Evolutionary conservation across 495 filamentous ascomycete genomes (phyloP), one percentile per base, ranked within the genome.

Genomic region (Aspergillus homomorphus): DNA sequence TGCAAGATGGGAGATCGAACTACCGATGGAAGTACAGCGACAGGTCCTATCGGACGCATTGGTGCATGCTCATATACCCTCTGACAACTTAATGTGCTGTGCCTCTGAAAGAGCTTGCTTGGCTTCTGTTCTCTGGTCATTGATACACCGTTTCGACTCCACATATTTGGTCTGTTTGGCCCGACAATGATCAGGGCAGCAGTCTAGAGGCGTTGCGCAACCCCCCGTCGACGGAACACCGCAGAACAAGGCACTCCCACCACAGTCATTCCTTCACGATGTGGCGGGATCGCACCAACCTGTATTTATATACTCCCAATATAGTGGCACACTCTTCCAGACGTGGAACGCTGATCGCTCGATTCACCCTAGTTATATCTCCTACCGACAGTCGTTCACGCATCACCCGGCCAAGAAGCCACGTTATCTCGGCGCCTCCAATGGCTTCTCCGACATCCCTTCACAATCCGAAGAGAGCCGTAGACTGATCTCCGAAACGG

Each of bases 221-320:
- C 58, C 20, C 20, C 20, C 48, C 48, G 48, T n/a, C 24, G 15
- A 51, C 52, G 45, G 46, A 51, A 22, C 18, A 58, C 52, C 45
- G 42, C 60, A 60, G 41, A 61, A 63, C 66, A 73, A 65, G 33
- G 45, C 38, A 48, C 59, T 45, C 30, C 26, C 46, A 33, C 51
- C 30, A 52, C 51, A 16, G 43, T 43, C 50, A 38, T 48, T 49
- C 51, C 52, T 58, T n/a, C 61, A 64, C 22, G 66, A 93, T 96
- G 89, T 96, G 90, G 89, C 91, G 94, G 78, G 94, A 98, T 82
- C 86, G 94, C 77, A 98, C 95, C 51, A 98, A 98, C 71, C 88
- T 98, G 93, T 96, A 83, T 54, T n/a, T n/a, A n/a, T n/a, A n/a
- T 48, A 59, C 45, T 16, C 28, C 56, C 60, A 60, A 58, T 58